phyloP scores from a whole-genome alignment of 2,329 filamentous ascomycete species.

The Ophiostoma australiae region DNA sequence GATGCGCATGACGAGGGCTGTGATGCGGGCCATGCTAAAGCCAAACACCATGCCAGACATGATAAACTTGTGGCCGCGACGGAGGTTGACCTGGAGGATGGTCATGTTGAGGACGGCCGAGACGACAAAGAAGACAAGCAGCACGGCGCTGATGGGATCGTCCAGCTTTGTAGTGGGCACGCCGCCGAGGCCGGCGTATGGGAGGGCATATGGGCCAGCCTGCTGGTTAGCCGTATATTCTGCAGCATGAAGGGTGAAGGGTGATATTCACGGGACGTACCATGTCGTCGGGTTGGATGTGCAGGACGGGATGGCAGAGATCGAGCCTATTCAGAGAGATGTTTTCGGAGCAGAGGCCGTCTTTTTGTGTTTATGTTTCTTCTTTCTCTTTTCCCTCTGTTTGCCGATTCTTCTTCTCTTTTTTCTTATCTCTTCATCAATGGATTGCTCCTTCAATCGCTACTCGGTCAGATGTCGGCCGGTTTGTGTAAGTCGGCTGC shows the following conservation, averaged over 20 bases:
- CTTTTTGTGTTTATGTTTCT: not conserved
- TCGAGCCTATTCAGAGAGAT: not conserved
- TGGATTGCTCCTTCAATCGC: not conserved
- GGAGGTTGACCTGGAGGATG: constrained; percentile 50
- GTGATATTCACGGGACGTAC: not conserved
- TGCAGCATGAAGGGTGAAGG: not conserved
- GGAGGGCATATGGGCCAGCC: constrained; percentile 39
- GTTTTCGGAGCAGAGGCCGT: not conserved
- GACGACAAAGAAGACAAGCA: constrained; percentile 54
- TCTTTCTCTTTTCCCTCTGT: not conserved
- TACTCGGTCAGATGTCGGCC: not conserved
- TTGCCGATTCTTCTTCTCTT: not conserved
- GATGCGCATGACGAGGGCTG: constrained; percentile 49
- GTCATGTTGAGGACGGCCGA: constrained; percentile 55
- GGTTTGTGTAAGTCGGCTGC: not conserved
- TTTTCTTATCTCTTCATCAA: not conserved
- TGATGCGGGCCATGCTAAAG: constrained; percentile 53
- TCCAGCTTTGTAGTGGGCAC: constrained; percentile 55
- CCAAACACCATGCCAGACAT: constrained; percentile 55
- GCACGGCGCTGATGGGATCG: constrained; percentile 58
- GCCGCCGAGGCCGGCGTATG: constrained; percentile 51
- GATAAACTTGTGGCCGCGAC: constrained; percentile 53
- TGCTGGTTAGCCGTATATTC: not conserved
- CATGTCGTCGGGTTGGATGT: not conserved
- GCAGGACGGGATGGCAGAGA: not conserved